Conservation (phyloP, 2,329 filamentous ascomycete genomes). For the Phoma sp. region DNA sequence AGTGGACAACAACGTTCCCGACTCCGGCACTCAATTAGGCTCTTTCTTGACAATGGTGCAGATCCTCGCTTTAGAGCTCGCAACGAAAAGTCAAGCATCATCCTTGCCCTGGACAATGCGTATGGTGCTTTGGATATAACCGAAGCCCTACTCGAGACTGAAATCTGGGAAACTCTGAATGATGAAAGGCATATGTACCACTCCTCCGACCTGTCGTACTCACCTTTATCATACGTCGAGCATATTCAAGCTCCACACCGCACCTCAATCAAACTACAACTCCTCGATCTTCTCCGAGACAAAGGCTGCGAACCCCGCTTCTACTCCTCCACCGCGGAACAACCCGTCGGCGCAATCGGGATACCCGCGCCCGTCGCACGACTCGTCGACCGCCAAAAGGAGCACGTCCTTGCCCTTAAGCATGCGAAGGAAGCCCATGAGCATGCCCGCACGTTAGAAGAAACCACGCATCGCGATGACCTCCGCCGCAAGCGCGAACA, state of each 20-base stretch:
- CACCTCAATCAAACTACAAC: constrained; percentile 21
- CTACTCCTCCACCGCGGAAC: constrained; percentile 47
- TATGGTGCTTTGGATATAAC: constrained; percentile 63
- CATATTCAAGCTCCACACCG: constrained; percentile 33
- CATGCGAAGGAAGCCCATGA: constrained; percentile 39
- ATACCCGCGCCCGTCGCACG: constrained; percentile 36
- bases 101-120: constrained; percentile 66
- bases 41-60: constrained; percentile 64
- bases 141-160: constrained; percentile 66
- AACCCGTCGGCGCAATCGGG: constrained; percentile 47
- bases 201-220: constrained; percentile 65
- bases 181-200: constrained; percentile 59
- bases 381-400: constrained; percentile 42
- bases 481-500: constrained; percentile 39
- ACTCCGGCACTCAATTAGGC: constrained; percentile 58
- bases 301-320: constrained; percentile 44
- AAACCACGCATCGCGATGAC: constrained; percentile 36
- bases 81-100: constrained; percentile 65
- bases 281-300: constrained; percentile 43
- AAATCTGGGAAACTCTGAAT: constrained; percentile 71
- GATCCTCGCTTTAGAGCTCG: constrained; percentile 63
- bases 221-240: constrained; percentile 68
- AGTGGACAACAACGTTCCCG: constrained; percentile 42
- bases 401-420: constrained; percentile 38
- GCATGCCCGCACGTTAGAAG: constrained; percentile 37